These are phyloP conservation scores for Ochetophila trinervis DNA, from an alignment of 306 rosid genomes.

Conservation along the genomic window DNA sequence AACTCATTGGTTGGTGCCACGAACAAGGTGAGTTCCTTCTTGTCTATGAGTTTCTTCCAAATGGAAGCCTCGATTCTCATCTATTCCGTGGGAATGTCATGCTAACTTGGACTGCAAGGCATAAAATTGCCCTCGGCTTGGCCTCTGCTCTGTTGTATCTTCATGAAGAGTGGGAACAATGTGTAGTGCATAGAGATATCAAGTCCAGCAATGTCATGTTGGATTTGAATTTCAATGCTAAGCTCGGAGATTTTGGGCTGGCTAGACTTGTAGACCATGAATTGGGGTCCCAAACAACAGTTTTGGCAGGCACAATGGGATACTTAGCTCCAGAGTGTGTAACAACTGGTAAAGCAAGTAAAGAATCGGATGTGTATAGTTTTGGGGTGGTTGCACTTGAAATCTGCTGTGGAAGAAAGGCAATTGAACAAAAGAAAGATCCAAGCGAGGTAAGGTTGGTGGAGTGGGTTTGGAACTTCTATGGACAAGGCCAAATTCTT, in stretches of 20 bases:
- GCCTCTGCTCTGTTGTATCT: conserved; percentile 64
- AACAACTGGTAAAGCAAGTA: conserved; percentile 66
- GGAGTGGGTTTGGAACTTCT: conserved; percentile 70
- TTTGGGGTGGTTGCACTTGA: conserved; percentile 73
- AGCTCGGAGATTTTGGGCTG: conserved; percentile 79
- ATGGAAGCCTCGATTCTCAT: conserved; percentile 81
- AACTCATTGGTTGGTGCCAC: conserved; percentile 84
- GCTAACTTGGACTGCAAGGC: conserved; percentile 53
- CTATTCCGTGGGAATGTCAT: conserved; percentile 40
- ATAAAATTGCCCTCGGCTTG: conserved; percentile 58
- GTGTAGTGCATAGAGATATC: conserved; percentile 75
- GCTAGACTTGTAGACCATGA: conserved; percentile 74
- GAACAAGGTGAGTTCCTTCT: conserved; percentile 63
- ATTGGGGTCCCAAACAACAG: conserved; percentile 62
- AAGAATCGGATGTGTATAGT: conserved; percentile 73
- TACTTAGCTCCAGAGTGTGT: conserved; percentile 73
- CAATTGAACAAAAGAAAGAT: conserved; percentile 45
- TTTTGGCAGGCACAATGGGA: conserved; percentile 72
- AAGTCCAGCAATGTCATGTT: conserved; percentile 74
- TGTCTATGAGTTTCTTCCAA: conserved; percentile 64
- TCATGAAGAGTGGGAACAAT: conserved; percentile 83
- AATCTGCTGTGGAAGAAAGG: conserved; percentile 60
- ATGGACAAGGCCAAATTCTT: conserved; percentile 48
- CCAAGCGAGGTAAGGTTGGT: conserved; percentile 43
- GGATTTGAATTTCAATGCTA: conserved; percentile 60